phyloP scores from a whole-genome alignment of 805 yeast genomes.

The Tetrapisispora pingtungensis region DNA sequence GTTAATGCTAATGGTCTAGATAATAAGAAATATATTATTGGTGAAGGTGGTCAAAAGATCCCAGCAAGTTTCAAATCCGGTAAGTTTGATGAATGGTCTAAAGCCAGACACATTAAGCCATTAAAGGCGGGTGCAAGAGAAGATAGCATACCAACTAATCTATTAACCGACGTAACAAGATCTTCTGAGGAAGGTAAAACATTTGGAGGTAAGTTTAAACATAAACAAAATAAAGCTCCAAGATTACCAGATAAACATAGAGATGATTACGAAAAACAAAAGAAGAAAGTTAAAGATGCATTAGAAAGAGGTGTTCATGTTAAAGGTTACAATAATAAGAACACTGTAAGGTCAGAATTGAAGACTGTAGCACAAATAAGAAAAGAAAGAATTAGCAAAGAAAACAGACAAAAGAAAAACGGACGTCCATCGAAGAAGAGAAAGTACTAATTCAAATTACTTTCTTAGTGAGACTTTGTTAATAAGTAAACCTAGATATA shows the following conservation, averaged over 20 bases:
- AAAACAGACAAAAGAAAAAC: slow-evolving; percentile 72
- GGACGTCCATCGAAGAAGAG: slow-evolving; percentile 48
- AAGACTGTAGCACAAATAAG: slow-evolving; percentile 66
- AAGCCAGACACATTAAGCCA: slow-evolving; percentile 44
- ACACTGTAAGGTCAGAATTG: slow-evolving; percentile 41
- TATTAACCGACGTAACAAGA: slow-evolving; percentile 24
- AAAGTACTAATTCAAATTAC: slow-evolving; percentile 11
- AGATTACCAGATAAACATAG: slow-evolving; percentile 82
- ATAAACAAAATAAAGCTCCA: slow-evolving; percentile 69
- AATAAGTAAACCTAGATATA: no score
- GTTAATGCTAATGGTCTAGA: slow-evolving; percentile 71
- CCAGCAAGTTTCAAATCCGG: slow-evolving; percentile 92
- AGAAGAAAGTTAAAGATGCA: slow-evolving; percentile 74
- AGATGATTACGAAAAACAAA: slow-evolving; percentile 76
- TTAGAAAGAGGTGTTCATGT: slow-evolving; percentile 61
- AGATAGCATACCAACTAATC: slow-evolving; percentile 26
- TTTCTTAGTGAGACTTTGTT: no score
- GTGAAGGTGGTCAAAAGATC: slow-evolving; percentile 86
- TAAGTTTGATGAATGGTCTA: slow-evolving; percentile 85
- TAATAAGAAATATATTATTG: slow-evolving; percentile 71
- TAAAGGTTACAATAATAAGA: slow-evolving; percentile 46
- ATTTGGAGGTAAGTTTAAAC: slow-evolving; percentile 50
- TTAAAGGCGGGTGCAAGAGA: slow-evolving; percentile 46
- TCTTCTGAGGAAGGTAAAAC: slow-evolving; percentile 8
- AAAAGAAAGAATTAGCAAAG: slow-evolving; percentile 59